phyloP scores from a whole-genome alignment of 2,329 filamentous ascomycete species.

The Stagonosporopsis chrysanthemi region DNA sequence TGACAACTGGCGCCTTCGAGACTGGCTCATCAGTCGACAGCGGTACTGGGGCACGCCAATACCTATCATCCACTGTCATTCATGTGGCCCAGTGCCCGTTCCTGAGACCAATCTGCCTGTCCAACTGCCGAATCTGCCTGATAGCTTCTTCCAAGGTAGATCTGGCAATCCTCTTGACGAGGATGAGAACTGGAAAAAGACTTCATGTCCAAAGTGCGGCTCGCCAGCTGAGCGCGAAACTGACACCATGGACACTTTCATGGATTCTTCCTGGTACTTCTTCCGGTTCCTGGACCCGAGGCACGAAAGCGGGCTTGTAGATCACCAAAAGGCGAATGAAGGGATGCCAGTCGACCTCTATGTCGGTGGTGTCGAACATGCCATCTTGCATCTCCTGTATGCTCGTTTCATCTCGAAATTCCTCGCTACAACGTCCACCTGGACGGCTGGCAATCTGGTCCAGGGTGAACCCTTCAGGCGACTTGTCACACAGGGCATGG shows the following conservation, averaged over 20 bases:
- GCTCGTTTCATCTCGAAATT: slow-evolving; percentile 92
- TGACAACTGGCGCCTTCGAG: slow-evolving; percentile 80
- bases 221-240: slow-evolving; percentile 79
- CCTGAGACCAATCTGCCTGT: slow-evolving; percentile 80
- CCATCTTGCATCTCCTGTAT: slow-evolving; percentile 88
- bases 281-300: slow-evolving; percentile 78
- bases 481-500: slow-evolving; percentile 92
- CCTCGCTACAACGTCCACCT: slow-evolving; percentile 64
- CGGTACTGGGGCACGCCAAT: slow-evolving; percentile 92
- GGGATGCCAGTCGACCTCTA: slow-evolving; percentile 85
- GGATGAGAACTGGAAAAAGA: slow-evolving; percentile 76
- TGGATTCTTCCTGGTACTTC: slow-evolving; percentile 95
- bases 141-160: slow-evolving; percentile 72
- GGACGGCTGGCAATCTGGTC: slow-evolving; percentile 45
- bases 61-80: slow-evolving; percentile 81
- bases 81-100: slow-evolving; percentile 81
- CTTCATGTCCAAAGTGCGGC: slow-evolving; percentile 75
- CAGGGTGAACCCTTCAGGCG: slow-evolving; percentile 78
- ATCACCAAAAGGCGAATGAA: slow-evolving; percentile 62
- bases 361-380: slow-evolving; percentile 87
- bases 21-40: slow-evolving; percentile 93
- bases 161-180: slow-evolving; percentile 79
- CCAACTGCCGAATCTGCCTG: slow-evolving; percentile 71
- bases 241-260: slow-evolving; percentile 96
- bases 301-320: slow-evolving; percentile 69